Evolutionary conservation across 176 grass and related monocot species (phyloP).

Genomic region (Echinochloa phyllopogon): DNA sequence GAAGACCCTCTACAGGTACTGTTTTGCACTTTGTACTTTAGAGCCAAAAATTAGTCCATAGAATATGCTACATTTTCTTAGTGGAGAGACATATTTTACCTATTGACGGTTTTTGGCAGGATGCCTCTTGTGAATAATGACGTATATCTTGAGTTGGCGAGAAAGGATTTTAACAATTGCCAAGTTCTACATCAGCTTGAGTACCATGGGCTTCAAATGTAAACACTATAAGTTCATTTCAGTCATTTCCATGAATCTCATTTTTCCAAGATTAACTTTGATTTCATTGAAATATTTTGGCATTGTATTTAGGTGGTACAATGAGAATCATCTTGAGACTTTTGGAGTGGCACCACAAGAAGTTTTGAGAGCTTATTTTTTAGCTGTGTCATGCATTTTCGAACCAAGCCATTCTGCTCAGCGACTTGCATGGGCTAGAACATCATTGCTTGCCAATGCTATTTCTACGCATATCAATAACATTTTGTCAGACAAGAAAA

Average conservation of each 20-base stretch:
- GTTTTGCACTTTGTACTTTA: neutral
- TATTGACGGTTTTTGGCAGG: conserved; percentile 41
- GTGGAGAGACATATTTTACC: neutral
- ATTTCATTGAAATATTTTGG: neutral
- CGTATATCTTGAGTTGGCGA: conserved; percentile 71
- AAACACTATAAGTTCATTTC: neutral
- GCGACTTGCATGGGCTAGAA: conserved; percentile 67
- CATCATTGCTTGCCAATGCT: conserved; percentile 47
- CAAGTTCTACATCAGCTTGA: conserved; percentile 78
- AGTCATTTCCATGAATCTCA: neutral
- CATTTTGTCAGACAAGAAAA: conserved; percentile 9
- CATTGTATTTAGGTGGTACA: conserved; percentile 61
- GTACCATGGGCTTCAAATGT: conserved; percentile 70
- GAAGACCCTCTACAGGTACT: conserved; percentile 90
- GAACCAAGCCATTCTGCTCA: conserved; percentile 63
- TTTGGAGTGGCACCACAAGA: conserved; percentile 47
- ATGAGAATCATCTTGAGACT: conserved; percentile 44
- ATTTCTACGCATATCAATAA: conserved; percentile 41
- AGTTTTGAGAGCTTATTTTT: conserved; percentile 64
- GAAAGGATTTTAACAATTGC: conserved; percentile 79
- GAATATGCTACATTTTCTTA: neutral
- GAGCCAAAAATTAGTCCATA: neutral
- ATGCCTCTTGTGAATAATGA: conserved; percentile 89
- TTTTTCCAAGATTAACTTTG: neutral
- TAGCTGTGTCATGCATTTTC: conserved; percentile 63